Evolutionary conservation across 2,329 filamentous ascomycete genomes (phyloP).

Genomic region (Venturia aucupariae): DNA sequence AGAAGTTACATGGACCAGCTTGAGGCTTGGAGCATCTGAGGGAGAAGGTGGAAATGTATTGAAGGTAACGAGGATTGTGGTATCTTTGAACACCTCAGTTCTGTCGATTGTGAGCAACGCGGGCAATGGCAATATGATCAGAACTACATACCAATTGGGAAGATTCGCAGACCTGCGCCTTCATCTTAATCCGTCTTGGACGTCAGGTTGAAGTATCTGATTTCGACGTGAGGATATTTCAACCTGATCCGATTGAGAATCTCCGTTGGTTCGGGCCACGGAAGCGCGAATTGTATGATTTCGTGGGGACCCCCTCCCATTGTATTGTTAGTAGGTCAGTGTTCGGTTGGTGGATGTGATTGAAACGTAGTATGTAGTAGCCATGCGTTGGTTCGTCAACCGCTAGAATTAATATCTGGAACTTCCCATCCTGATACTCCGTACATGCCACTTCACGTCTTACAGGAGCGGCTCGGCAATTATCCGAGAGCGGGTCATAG

Average conservation of each 20-base stretch:
- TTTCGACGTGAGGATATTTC: conserved; percentile 37
- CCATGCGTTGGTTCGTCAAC: no score
- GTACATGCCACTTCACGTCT: not conserved
- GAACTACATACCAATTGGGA: not conserved
- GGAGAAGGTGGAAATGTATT: conserved; percentile 33
- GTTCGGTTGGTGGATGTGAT: not conserved
- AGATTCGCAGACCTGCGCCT: not conserved
- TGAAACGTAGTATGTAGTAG: no score
- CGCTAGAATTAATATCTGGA: no score
- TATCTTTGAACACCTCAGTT: conserved; percentile 33
- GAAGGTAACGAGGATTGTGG: conserved; percentile 41
- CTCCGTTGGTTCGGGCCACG: conserved; percentile 27
- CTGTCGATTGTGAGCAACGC: conserved; percentile 18
- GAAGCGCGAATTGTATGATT: conserved; percentile 35
- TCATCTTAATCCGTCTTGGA: not conserved
- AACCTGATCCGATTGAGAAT: conserved; percentile 30
- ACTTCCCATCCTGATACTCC: not conserved
- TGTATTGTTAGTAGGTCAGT: conserved; percentile 16
- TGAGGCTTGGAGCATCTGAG: conserved; percentile 29
- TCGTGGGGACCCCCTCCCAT: conserved; percentile 39
- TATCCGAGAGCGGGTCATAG: not conserved
- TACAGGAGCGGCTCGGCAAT: not conserved
- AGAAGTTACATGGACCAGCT: conserved; percentile 48
- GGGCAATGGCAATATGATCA: not conserved
- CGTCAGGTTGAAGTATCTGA: conserved; percentile 31